Evolutionary conservation across 2,329 filamentous ascomycete genomes (phyloP).

Genomic region (Verticillium zaregamsianum): DNA sequence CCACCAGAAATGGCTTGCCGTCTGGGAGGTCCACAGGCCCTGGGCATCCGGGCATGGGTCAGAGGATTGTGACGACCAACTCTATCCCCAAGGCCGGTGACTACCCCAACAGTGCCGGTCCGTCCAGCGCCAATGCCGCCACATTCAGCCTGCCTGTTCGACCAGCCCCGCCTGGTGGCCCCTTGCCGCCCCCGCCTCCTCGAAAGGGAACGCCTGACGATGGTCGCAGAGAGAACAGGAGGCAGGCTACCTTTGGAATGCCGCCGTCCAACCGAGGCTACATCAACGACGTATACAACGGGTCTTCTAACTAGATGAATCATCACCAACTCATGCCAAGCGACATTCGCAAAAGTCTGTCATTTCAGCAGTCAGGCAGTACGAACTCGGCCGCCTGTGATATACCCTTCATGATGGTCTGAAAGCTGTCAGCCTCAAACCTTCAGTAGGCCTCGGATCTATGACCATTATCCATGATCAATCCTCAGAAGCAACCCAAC

Average conservation of each 20-base stretch:
- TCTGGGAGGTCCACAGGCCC: conserved; percentile 38
- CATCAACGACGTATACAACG: conserved; percentile 13
- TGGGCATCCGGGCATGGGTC: conserved; percentile 48
- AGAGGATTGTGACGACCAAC: conserved; percentile 46
- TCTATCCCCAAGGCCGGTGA: conserved; percentile 45
- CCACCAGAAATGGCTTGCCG: conserved; percentile 44
- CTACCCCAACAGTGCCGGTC: conserved; percentile 32
- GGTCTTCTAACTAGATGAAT: background rate
- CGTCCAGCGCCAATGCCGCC: conserved; percentile 38
- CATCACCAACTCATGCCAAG: background rate
- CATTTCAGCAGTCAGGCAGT: background rate
- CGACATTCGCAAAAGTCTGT: background rate
- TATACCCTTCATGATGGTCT: no score
- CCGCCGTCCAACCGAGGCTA: conserved; percentile 34
- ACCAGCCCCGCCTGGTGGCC: conserved; percentile 53
- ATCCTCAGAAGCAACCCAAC: no score
- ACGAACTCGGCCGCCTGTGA: no score
- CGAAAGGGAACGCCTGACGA: conserved; percentile 54
- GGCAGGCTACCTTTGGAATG: conserved; percentile 50
- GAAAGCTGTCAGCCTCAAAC: no score
- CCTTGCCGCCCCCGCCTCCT: conserved; percentile 57
- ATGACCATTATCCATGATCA: no score
- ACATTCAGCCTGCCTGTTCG: conserved; percentile 64
- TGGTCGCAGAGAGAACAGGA: conserved; percentile 44
- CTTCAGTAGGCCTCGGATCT: no score